Base-by-base conservation (phyloP, 805 yeast species). In the Schwanniomyces sp. region DNA sequence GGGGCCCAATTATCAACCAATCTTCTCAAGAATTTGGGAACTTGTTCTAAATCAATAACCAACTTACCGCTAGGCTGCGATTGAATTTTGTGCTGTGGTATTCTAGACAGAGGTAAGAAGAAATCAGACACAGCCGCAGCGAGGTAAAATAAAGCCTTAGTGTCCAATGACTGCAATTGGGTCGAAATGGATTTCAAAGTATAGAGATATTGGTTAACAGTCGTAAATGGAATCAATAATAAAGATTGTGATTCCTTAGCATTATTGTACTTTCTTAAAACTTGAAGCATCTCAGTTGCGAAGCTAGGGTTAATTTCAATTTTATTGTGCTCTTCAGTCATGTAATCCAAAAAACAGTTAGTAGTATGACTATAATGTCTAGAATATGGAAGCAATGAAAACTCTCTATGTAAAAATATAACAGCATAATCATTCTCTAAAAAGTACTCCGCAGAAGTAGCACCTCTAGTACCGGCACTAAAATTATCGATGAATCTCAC, bases 101-200 rank as follows among this genome's bases (percentile, higher is more conserved):
- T 74, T 53, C 88, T 78, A 1, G 91, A 84, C 38, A 80, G 80
- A 1, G 99, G 99, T 37, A 94, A 76, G 69, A 91, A 94, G 67
- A 94, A 94, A 64, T 94, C 99, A 7, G 96, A 88, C 0, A 94
- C 99, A 0, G 99, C 99, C 7, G 99, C 98, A 0, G 99, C 99
- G 45, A 94, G 74, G 62, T 86, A 94, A 62, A 92, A 89, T 36
- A 94, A 63, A 0, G 91, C 88, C 46, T 70, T 72, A 4, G 76
- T 65, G 2, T 83, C 86, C 34, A 80, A 63, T 3, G 69, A 67
- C 45, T 83, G 78, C 59, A 92, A 64, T 38, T 76, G 73, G 52
- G 77, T 76, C 1, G 94, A 85, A 8, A 88, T 72, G 32, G 82
- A 69, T 52, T 84, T 82, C 54, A 94, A 73, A 0, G 97, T 89